Evolutionary conservation across 1,284 basidiomycete genomes (phyloP).

Genomic region (Ganoderma meredithae): DNA sequence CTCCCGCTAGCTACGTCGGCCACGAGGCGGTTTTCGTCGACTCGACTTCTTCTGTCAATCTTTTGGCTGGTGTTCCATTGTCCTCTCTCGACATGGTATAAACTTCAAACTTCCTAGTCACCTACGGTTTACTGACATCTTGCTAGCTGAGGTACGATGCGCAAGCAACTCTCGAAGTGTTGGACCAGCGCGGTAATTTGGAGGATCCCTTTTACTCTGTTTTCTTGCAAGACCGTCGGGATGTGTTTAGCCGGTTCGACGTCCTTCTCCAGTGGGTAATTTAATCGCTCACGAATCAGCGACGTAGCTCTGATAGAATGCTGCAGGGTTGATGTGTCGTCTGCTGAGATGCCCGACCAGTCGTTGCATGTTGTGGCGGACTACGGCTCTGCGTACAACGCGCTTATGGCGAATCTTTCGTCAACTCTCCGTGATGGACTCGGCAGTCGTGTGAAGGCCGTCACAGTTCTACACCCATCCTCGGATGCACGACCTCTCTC

Average conservation of each 20-base stretch:
- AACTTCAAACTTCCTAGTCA: background rate
- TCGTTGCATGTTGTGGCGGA: conserved; percentile 62
- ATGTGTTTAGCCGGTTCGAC: conserved; percentile 70
- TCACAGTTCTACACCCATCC: conserved; percentile 63
- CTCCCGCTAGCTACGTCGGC: conserved; percentile 60
- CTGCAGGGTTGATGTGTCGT: conserved; percentile 67
- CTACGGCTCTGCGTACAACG: conserved; percentile 62
- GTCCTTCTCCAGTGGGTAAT: conserved; percentile 61
- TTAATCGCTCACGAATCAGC: background rate
- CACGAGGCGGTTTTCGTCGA: conserved; percentile 79
- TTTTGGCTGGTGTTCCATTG: conserved; percentile 80
- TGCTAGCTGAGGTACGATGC: conserved; percentile 81
- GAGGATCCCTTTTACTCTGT: conserved; percentile 77
- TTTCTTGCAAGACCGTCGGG: conserved; percentile 76
- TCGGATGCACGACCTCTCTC: conserved; percentile 55
- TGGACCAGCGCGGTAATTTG: conserved; percentile 55
- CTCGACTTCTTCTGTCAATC: conserved; percentile 80
- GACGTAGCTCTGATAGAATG: conserved; percentile 8
- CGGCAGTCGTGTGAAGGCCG: conserved; percentile 68
- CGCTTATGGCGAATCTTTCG: conserved; percentile 63
- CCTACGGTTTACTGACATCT: conserved; percentile 28
- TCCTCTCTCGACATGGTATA: conserved; percentile 74
- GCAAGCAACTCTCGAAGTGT: conserved; percentile 68
- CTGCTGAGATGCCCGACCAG: conserved; percentile 53
- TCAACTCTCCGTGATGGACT: conserved; percentile 71